These are phyloP conservation scores for Boletus tomentosulus DNA, from an alignment of 768 basidiomycete genomes.

Conservation along the genomic window DNA sequence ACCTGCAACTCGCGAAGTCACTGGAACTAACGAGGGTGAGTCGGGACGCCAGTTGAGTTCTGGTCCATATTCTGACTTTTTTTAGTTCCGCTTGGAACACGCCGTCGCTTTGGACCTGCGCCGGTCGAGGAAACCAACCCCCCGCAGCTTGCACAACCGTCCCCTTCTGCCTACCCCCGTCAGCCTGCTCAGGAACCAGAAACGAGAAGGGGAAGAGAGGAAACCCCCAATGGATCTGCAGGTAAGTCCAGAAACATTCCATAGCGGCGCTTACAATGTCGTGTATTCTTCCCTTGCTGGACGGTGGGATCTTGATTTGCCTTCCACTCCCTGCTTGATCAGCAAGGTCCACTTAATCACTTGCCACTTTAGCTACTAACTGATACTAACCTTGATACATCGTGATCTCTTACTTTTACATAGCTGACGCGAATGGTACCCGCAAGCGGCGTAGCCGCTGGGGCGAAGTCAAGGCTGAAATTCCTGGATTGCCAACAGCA, in stretches of 20 bases:
- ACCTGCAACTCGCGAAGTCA: slow-evolving; percentile 84
- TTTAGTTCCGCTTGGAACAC: slow-evolving; percentile 76
- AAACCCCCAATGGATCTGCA: slow-evolving; percentile 64
- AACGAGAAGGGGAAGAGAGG: slow-evolving; percentile 62
- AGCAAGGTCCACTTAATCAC: slow-evolving; percentile 29
- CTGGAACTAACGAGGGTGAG: slow-evolving; percentile 89
- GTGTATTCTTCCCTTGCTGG: slow-evolving; percentile 35
- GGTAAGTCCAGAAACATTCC: slow-evolving; percentile 58
- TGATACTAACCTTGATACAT: slow-evolving; percentile 56
- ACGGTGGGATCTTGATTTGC: slow-evolving; percentile 29
- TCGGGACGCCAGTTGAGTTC: slow-evolving; percentile 9
- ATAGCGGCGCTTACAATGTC: slow-evolving; percentile 36
- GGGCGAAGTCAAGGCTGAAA: slow-evolving; percentile 91
- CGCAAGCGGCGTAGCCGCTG: slow-evolving; percentile 96
- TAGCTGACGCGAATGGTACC: slow-evolving; percentile 81
- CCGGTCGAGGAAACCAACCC: slow-evolving; percentile 77
- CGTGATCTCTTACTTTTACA: slow-evolving; percentile 38
- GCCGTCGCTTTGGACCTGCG: slow-evolving; percentile 88
- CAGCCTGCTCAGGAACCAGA: slow-evolving; percentile 53
- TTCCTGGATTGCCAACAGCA: slow-evolving; percentile 91
- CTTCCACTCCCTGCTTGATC: slow-evolving; percentile 24
- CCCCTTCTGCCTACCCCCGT: slow-evolving; percentile 81
- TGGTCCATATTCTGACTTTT: slow-evolving; percentile 11
- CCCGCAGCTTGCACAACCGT: slow-evolving; percentile 83
- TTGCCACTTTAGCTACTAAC: slow-evolving; percentile 36